A percentile compares a stretch with the other conserved stretches of the same genome.
These are phyloP conservation scores for Plasmodium billcollinsi DNA, from an alignment of 169 alveolate genomes.

Conservation along the genomic window DNA sequence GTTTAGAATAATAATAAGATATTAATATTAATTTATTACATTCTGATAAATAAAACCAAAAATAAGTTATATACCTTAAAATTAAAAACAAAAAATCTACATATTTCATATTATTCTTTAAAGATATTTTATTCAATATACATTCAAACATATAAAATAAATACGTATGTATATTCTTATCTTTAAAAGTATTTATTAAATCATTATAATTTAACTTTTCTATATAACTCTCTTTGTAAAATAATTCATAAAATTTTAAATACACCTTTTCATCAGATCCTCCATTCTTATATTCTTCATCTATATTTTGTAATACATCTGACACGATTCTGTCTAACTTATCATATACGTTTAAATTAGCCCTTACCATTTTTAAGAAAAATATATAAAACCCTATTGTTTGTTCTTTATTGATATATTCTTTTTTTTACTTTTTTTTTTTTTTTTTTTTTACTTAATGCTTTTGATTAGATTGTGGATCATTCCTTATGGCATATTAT, in stretches of 20 bases:
- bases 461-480: no score
- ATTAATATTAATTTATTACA: slow-evolving; percentile 47
- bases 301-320: slow-evolving; percentile 47
- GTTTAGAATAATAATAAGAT: slow-evolving; percentile 61
- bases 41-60: slow-evolving; percentile 59
- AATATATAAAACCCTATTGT: no score
- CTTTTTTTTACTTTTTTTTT: neutral
- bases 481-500: no score
- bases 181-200: slow-evolving; percentile 34
- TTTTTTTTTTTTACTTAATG: neutral
- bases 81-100: slow-evolving; percentile 51
- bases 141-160: slow-evolving; percentile 68
- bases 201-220: slow-evolving; percentile 40
- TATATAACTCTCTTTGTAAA: slow-evolving; percentile 50
- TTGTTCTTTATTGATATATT: neutral
- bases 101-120: slow-evolving; percentile 42
- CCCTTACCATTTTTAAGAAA: slow-evolving; percentile 14
- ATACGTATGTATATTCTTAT: slow-evolving; percentile 46
- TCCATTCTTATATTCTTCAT: slow-evolving; percentile 18
- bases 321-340: slow-evolving; percentile 53
- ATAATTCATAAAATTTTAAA: slow-evolving; percentile 49
- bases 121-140: slow-evolving; percentile 30
- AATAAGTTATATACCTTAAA: slow-evolving; percentile 60
- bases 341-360: slow-evolving; percentile 14
- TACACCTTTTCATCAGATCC: slow-evolving; percentile 46